Evolutionary conservation across 2,329 filamentous ascomycete species (phyloP).

Genomic region (Stachybotrys echinatus): DNA sequence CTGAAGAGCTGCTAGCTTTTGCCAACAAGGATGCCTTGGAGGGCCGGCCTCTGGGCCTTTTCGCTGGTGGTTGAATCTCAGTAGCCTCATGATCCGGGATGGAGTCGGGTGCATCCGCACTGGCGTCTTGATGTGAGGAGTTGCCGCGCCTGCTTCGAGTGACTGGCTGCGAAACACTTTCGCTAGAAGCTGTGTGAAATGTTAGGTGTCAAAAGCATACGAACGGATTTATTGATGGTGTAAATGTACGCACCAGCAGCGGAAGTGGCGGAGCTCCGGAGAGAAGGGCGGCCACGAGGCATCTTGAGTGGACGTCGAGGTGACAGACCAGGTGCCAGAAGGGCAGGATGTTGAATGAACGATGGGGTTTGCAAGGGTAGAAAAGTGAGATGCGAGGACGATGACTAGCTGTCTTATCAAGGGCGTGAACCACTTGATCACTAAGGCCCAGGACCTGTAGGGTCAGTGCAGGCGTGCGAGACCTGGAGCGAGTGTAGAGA

Average conservation of each 20-base stretch:
- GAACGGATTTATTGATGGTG: no score
- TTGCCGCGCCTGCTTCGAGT: not conserved
- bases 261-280: slow-evolving; percentile 10
- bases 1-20: slow-evolving; percentile 7
- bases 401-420: not conserved
- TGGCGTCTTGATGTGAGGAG: not conserved
- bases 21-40: slow-evolving; percentile 9
- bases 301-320: slow-evolving; percentile 10
- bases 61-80: not conserved
- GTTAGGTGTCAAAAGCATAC: not conserved
- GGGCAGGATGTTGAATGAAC: not conserved
- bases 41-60: slow-evolving; percentile 17
- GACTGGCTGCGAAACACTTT: not conserved
- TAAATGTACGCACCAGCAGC: slow-evolving; percentile 5
- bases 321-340: not conserved
- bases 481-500: not conserved
- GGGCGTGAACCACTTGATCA: not conserved
- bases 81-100: not conserved
- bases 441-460: no score
- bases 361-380: not conserved
- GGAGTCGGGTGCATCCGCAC: not conserved
- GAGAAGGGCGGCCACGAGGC: slow-evolving; percentile 23
- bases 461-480: not conserved
- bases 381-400: not conserved
- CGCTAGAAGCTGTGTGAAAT: not conserved